These are phyloP conservation scores for Trypanosoma conorhini DNA, from an alignment of 208 protist species.

Conservation along the genomic window DNA sequence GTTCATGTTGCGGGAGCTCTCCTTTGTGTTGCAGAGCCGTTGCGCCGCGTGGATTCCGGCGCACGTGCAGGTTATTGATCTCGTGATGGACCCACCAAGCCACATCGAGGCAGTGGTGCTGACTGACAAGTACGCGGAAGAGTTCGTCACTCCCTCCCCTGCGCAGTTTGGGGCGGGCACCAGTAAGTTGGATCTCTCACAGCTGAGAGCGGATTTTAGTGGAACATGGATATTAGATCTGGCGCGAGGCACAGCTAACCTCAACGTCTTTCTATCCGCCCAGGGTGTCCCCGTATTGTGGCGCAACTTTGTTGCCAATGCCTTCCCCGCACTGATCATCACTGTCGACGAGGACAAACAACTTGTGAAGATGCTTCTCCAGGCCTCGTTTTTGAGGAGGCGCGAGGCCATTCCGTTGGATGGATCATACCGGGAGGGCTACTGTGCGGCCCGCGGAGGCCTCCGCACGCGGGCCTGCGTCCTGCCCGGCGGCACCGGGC, in stretches of 20 bases:
- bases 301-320: slow-evolving; percentile 45
- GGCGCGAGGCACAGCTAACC: slow-evolving; percentile 30
- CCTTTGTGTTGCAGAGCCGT: slow-evolving; percentile 36
- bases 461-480: slow-evolving; percentile 45
- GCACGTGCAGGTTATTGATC: slow-evolving; percentile 38
- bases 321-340: slow-evolving; percentile 28
- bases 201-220: slow-evolving; percentile 46
- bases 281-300: slow-evolving; percentile 49
- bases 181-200: slow-evolving; percentile 36
- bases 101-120: background rate
- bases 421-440: slow-evolving; percentile 36
- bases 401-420: slow-evolving; percentile 25
- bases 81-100: slow-evolving; percentile 35
- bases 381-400: slow-evolving; percentile 31
- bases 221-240: slow-evolving; percentile 47
- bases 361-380: slow-evolving; percentile 25
- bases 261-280: slow-evolving; percentile 40
- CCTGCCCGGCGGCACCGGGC: slow-evolving; percentile 31
- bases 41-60: slow-evolving; percentile 34
- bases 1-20: slow-evolving; percentile 59
- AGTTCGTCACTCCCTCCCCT: slow-evolving; percentile 22
- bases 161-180: slow-evolving; percentile 25
- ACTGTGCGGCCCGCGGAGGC: slow-evolving; percentile 33
- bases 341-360: slow-evolving; percentile 31
- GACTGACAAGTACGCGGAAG: background rate